Evolutionary conservation across 2,329 filamentous ascomycete genomes (phyloP).

Genomic region (Sporothrix brasiliensis): DNA sequence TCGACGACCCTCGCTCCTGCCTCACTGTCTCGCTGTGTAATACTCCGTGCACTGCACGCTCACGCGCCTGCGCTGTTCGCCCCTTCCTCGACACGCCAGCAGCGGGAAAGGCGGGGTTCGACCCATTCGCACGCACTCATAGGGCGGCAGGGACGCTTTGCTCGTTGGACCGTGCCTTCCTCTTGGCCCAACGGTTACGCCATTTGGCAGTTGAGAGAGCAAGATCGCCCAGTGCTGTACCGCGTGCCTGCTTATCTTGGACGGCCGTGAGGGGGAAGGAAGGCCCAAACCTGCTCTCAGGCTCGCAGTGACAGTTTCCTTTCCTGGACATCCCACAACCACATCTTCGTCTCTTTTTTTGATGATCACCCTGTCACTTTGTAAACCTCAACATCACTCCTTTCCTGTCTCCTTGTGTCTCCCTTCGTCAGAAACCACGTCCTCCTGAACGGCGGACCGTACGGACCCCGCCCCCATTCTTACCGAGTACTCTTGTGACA

Average conservation of each 20-base stretch:
- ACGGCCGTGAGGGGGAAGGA: background rate
- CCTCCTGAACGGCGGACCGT: background rate
- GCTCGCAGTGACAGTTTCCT: slow-evolving; percentile 12
- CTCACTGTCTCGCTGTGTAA: background rate
- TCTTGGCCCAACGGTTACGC: slow-evolving; percentile 4
- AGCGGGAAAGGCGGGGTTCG: slow-evolving; percentile 21
- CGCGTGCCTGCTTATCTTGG: slow-evolving; percentile 30
- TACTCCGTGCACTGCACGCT: background rate
- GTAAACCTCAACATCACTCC: background rate
- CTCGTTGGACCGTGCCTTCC: background rate
- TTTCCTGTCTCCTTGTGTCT: background rate
- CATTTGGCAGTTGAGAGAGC: slow-evolving; percentile 17
- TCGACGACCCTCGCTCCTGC: slow-evolving; percentile 1
- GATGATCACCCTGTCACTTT: background rate
- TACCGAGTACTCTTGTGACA: background rate
- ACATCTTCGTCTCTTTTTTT: background rate
- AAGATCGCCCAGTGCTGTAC: slow-evolving; percentile 13
- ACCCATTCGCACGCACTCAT: slow-evolving; percentile 6
- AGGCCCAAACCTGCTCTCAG: slow-evolving; percentile 13
- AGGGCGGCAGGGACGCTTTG: slow-evolving; percentile 2
- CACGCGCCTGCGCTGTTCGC: slow-evolving; percentile 19
- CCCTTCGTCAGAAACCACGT: background rate
- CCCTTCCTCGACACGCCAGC: slow-evolving; percentile 23
- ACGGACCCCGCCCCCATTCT: background rate
- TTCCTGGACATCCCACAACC: slow-evolving; percentile 2